Evolutionary conservation across 1,139 yeast species (phyloP).

Genomic region (Yamadazyma kanchanaburiensis): DNA sequence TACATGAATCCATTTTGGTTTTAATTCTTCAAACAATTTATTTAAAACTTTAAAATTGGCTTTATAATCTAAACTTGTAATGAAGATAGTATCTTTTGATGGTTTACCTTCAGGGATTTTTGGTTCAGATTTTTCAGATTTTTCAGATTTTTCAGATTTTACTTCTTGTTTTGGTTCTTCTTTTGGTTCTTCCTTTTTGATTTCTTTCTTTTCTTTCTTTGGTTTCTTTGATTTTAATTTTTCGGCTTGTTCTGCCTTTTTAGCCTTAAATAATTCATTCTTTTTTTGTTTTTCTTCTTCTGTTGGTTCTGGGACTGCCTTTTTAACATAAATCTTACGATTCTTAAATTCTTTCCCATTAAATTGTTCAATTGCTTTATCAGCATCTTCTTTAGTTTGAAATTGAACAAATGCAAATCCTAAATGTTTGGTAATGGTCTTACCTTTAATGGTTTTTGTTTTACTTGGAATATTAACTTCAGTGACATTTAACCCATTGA

Average conservation of each 20-base stretch:
- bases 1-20: slow-evolving; percentile 55
- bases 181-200: not conserved
- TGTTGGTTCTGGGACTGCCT: slow-evolving; percentile 52
- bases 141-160: slow-evolving; percentile 10
- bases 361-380: slow-evolving; percentile 41
- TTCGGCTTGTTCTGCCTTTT: slow-evolving; percentile 14
- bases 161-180: not conserved
- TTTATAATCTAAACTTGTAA: slow-evolving; percentile 54
- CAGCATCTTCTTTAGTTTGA: slow-evolving; percentile 45
- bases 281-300: slow-evolving; percentile 43
- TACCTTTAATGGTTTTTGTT: slow-evolving; percentile 28
- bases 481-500: slow-evolving; percentile 33
- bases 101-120: slow-evolving; percentile 49
- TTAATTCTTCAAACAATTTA: slow-evolving; percentile 42
- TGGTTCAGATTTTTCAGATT: slow-evolving; percentile 14
- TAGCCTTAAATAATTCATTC: slow-evolving; percentile 35
- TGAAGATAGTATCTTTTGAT: slow-evolving; percentile 53
- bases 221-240: slow-evolving; percentile 7
- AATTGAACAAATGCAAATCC: slow-evolving; percentile 59
- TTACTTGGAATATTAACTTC: slow-evolving; percentile 44
- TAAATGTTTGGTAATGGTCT: slow-evolving; percentile 34
- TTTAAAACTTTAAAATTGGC: slow-evolving; percentile 43
- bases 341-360: slow-evolving; percentile 45
- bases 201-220: slow-evolving; percentile 1
- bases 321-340: slow-evolving; percentile 46